Conservation (phyloP, 345 rosid genomes). For the Anastatica hierochuntica region DNA sequence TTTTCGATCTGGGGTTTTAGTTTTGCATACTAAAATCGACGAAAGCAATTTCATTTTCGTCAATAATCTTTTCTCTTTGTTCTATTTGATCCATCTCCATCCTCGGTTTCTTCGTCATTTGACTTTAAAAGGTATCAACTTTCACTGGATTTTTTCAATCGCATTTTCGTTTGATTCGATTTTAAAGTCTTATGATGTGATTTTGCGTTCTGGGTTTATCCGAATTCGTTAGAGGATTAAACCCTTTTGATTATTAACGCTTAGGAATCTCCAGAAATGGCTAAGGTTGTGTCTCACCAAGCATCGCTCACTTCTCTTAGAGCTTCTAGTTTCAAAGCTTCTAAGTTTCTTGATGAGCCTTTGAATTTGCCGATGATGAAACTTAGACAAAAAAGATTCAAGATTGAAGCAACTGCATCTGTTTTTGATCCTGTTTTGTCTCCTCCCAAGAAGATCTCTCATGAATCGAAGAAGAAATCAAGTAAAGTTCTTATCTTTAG, state of each 20-base stretch:
- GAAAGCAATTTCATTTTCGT: no score
- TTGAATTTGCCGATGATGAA: constrained; percentile 27
- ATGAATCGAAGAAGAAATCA: constrained; percentile 46
- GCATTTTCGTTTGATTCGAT: not conserved
- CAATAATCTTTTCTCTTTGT: not conserved
- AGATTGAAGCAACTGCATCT: constrained; percentile 48
- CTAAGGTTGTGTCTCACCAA: constrained; percentile 51
- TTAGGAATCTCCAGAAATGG: constrained; percentile 33
- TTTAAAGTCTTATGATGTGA: not conserved
- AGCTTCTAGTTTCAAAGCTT: constrained; percentile 17
- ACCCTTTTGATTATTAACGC: not conserved
- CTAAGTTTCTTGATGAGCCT: constrained; percentile 23
- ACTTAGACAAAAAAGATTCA: constrained; percentile 20
- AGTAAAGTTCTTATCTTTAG: constrained; percentile 25
- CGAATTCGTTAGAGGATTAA: not conserved
- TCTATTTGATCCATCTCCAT: constrained; percentile 1
- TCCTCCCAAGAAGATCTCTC: constrained; percentile 34
- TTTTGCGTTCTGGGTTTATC: not conserved
- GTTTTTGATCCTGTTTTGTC: constrained; percentile 43
- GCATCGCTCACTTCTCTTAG: constrained; percentile 34
- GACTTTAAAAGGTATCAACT: no score
- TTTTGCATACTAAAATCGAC: not conserved
- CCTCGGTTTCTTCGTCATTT: constrained; percentile 26
- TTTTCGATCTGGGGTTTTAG: not conserved
- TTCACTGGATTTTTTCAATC: not conserved